Percentiles rank a stretch among this genome's conserved stretches.
Conservation (phyloP, 1,284 basidiomycete species). For the Moniliella sp. region DNA sequence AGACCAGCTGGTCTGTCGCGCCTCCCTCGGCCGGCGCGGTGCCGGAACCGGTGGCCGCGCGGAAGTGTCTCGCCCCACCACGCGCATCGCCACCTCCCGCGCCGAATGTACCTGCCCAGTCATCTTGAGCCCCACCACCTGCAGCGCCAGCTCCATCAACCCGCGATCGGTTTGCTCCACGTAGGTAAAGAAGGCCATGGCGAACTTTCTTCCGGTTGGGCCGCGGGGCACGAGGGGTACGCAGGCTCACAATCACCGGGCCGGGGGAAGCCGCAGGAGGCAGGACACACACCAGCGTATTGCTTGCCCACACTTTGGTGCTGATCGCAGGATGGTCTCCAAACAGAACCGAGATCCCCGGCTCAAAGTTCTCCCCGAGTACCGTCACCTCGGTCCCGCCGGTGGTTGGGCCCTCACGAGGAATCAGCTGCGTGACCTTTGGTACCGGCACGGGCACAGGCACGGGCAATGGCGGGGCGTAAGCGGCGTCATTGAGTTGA, state of each 20-base stretch:
- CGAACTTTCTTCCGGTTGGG: no score
- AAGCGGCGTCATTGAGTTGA: no score
- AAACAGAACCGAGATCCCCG: slow-evolving; percentile 51
- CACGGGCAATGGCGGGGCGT: no score
- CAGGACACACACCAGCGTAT: slow-evolving; percentile 73
- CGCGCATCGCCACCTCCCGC: slow-evolving; percentile 53
- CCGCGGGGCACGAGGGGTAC: slow-evolving; percentile 4
- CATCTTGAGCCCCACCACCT: slow-evolving; percentile 86
- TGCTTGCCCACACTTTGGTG: slow-evolving; percentile 76
- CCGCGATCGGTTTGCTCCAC: slow-evolving; percentile 70
- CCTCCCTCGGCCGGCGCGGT: no score
- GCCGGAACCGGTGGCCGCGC: no score
- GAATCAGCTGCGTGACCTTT: slow-evolving; percentile 39
- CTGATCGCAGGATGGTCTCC: slow-evolving; percentile 60
- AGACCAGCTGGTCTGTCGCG: no score
- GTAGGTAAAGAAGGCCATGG: no score
- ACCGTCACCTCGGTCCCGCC: slow-evolving; percentile 89
- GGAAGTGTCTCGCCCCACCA: no score
- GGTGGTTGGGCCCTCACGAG: slow-evolving; percentile 56
- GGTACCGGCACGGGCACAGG: no score
- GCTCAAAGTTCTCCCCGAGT: slow-evolving; percentile 50
- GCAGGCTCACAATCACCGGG: slow-evolving; percentile 68
- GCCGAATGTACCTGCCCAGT: slow-evolving; percentile 81
- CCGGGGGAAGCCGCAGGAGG: slow-evolving; percentile 62
- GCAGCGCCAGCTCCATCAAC: slow-evolving; percentile 80